phyloP scores from a whole-genome alignment of 148 eudicot species.

The Cornus florida region DNA sequence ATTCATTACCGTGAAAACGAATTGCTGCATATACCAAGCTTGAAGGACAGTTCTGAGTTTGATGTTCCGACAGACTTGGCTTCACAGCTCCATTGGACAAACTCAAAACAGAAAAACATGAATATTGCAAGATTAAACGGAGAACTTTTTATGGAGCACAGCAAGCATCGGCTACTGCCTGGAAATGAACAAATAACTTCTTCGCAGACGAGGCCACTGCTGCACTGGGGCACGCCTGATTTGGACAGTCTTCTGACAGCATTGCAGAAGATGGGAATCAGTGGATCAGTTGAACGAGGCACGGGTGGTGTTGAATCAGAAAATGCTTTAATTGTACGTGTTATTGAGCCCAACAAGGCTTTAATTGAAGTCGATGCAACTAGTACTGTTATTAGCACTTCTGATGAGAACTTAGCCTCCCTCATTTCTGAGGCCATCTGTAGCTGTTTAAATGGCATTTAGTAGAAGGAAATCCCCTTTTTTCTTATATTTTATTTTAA shows the following conservation, averaged over 20 bases:
- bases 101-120: constrained; percentile 34
- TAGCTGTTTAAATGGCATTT: constrained; percentile 38
- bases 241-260: constrained; percentile 30
- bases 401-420: constrained; percentile 53
- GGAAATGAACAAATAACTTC: constrained; percentile 25
- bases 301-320: constrained; percentile 25
- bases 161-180: constrained; percentile 40
- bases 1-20: constrained; percentile 43
- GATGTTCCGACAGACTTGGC: constrained; percentile 59
- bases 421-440: constrained; percentile 47
- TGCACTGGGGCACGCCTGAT: constrained; percentile 47
- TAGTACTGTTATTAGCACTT: constrained; percentile 43
- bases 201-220: constrained; percentile 19
- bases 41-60: constrained; percentile 39
- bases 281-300: constrained; percentile 35
- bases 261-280: constrained; percentile 60
- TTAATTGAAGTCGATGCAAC: constrained; percentile 40
- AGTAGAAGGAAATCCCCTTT: neutral
- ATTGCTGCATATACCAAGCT: constrained; percentile 44
- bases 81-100: constrained; percentile 42
- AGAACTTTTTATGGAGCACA: constrained; percentile 53
- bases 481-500: neutral
- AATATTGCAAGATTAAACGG: constrained; percentile 62
- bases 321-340: constrained; percentile 23
- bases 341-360: constrained; percentile 55